phyloP scores from a whole-genome alignment of 169 alveolate species.

The Besnoitia besnoiti region DNA sequence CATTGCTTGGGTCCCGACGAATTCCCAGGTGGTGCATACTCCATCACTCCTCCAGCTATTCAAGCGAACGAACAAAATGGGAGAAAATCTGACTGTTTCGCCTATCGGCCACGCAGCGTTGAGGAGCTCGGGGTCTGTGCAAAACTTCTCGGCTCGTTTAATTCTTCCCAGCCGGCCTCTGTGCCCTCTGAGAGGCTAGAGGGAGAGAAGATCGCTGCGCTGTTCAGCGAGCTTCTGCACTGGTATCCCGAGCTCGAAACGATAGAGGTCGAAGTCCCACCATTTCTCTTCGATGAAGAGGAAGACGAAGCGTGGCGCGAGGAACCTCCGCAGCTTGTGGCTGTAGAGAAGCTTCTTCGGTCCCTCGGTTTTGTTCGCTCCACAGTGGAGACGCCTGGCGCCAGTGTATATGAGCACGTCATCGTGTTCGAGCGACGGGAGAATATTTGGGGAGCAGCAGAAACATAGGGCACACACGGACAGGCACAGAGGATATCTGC shows the following conservation, averaged over 20 bases:
- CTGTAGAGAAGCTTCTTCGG: background rate
- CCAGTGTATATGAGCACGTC: conserved; percentile 19
- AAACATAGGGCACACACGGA: no score
- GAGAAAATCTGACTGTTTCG: no score
- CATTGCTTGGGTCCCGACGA: background rate
- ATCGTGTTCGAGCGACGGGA: background rate
- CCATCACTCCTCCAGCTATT: no score
- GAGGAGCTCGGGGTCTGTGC: background rate
- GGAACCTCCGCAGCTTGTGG: conserved; percentile 2
- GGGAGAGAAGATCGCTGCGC: conserved; percentile 16
- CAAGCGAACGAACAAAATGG: background rate
- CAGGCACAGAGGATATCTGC: no score
- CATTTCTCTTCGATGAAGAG: conserved; percentile 12
- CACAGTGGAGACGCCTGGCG: background rate
- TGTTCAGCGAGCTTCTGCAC: background rate
- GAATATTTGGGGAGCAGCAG: background rate
- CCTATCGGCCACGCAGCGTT: background rate
- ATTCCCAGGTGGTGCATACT: background rate
- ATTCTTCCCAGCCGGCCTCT: background rate
- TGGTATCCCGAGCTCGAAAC: background rate
- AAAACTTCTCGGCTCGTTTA: no score
- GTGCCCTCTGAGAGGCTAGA: background rate
- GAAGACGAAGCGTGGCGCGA: background rate
- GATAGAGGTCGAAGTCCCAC: background rate
- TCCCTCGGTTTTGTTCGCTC: background rate